Percentiles rank a stretch among this genome's conserved stretches.
Evolutionary conservation across 2,329 filamentous ascomycete genomes (phyloP).

Genomic region (Fusarium nematophilum): DNA sequence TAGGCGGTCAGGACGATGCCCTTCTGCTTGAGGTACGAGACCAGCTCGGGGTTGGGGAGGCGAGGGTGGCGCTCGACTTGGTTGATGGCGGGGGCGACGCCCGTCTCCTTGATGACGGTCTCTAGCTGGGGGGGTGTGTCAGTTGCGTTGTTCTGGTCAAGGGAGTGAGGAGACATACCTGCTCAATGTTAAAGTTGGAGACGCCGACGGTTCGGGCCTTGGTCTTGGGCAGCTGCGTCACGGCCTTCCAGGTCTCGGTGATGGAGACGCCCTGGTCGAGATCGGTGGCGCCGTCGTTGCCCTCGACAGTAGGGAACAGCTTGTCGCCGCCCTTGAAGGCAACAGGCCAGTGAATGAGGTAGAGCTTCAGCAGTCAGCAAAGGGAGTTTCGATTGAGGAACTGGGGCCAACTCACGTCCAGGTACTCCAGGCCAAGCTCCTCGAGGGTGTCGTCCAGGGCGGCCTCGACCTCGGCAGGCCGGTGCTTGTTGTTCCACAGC

Average conservation of each 20-base stretch:
- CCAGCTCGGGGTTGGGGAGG: slow-evolving; percentile 65
- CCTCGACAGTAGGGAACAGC: slow-evolving; percentile 58
- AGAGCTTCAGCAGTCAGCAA: slow-evolving; percentile 53
- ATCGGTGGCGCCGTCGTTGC: slow-evolving; percentile 49
- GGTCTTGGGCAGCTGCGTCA: slow-evolving; percentile 68
- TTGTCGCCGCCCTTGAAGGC: slow-evolving; percentile 54
- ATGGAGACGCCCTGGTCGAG: slow-evolving; percentile 58
- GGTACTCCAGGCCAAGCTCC: slow-evolving; percentile 67
- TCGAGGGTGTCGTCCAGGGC: slow-evolving; percentile 67
- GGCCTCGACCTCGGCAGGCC: slow-evolving; percentile 67
- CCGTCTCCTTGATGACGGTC: slow-evolving; percentile 65
- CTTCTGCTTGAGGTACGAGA: slow-evolving; percentile 71
- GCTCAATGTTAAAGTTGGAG: slow-evolving; percentile 76
- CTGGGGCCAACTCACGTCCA: slow-evolving; percentile 56
- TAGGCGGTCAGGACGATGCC: slow-evolving; percentile 75
- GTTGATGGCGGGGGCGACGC: slow-evolving; percentile 71
- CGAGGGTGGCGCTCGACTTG: slow-evolving; percentile 77
- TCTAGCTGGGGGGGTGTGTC: slow-evolving; percentile 54
- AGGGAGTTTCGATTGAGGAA: not conserved
- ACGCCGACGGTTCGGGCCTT: slow-evolving; percentile 77
- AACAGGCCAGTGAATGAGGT: slow-evolving; percentile 73
- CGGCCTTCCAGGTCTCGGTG: slow-evolving; percentile 58
- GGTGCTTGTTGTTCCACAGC: slow-evolving; percentile 70
- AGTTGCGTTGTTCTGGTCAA: not conserved
- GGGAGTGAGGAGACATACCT: slow-evolving; percentile 42